Conservation (phyloP, 176 grass and related monocot species). For the Secale cereale region DNA sequence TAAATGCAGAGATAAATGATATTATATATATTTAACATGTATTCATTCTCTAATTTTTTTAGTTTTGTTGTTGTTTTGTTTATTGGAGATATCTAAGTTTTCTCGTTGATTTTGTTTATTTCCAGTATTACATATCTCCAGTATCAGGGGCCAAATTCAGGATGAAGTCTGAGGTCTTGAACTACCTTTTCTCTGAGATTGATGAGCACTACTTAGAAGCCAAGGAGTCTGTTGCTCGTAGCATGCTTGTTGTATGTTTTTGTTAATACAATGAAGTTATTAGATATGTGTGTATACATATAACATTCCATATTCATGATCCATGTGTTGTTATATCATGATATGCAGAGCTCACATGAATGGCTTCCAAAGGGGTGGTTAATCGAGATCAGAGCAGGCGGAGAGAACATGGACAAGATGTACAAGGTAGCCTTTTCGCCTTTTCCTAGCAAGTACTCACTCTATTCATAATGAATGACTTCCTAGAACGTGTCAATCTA, state of each 20-base stretch:
- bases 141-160: slow-evolving; percentile 30
- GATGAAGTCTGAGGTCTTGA: slow-evolving; percentile 20
- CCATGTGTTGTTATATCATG: background rate
- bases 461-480: background rate
- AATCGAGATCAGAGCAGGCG: slow-evolving; percentile 38
- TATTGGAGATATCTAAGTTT: background rate
- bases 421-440: slow-evolving; percentile 37
- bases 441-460: background rate
- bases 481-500: background rate
- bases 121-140: slow-evolving; percentile 45
- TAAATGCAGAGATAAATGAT: no score
- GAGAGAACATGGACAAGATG: slow-evolving; percentile 36
- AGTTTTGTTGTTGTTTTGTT: background rate
- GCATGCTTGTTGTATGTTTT: background rate
- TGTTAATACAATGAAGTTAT: background rate
- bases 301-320: background rate
- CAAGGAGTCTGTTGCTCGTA: background rate
- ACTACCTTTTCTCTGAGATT: slow-evolving; percentile 24
- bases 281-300: background rate
- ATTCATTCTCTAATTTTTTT: background rate
- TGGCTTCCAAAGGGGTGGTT: slow-evolving; percentile 33
- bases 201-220: slow-evolving; percentile 16
- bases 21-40: background rate
- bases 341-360: background rate
- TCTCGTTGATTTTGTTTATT: background rate